Conservation (phyloP, 257 asterid species). For the Cruciata laevipes region DNA sequence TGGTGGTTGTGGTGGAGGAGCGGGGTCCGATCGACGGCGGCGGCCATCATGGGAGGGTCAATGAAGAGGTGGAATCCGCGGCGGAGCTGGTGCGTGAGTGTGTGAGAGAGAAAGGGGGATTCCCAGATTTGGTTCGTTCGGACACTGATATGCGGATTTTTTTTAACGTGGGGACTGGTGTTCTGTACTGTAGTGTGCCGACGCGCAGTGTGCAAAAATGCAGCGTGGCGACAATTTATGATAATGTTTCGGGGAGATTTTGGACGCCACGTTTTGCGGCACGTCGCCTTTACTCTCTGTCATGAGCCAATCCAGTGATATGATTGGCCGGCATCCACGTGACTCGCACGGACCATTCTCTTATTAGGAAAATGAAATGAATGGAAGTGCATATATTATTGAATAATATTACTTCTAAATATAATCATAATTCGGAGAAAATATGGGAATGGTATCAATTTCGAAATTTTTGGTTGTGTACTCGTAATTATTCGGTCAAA, state of each 20-base stretch:
- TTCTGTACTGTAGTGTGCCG: neutral
- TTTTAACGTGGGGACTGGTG: conserved; percentile 8
- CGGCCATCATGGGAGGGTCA: conserved; percentile 14
- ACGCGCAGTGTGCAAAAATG: neutral
- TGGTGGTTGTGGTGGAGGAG: conserved; percentile 18
- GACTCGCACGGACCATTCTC: neutral
- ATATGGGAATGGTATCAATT: neutral
- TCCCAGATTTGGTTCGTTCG: conserved; percentile 10
- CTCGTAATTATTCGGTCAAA: too few species aligned
- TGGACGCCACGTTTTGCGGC: neutral
- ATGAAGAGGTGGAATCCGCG: neutral
- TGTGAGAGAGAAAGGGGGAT: neutral
- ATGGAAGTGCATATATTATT: too few species aligned
- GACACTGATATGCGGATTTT: conserved; percentile 12
- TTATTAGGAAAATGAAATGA: neutral
- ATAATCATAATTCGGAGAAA: too few species aligned
- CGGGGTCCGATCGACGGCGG: conserved; percentile 40
- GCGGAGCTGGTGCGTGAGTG: conserved; percentile 25
- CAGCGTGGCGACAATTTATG: neutral
- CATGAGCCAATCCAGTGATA: neutral
- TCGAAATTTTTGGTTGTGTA: too few species aligned
- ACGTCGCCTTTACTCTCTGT: neutral
- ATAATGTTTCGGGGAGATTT: neutral
- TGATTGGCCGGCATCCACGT: neutral
- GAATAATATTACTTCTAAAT: too few species aligned